Base-by-base conservation (phyloP, 371 early-diverging fungal species). In the Chytridium lagenaria region DNA sequence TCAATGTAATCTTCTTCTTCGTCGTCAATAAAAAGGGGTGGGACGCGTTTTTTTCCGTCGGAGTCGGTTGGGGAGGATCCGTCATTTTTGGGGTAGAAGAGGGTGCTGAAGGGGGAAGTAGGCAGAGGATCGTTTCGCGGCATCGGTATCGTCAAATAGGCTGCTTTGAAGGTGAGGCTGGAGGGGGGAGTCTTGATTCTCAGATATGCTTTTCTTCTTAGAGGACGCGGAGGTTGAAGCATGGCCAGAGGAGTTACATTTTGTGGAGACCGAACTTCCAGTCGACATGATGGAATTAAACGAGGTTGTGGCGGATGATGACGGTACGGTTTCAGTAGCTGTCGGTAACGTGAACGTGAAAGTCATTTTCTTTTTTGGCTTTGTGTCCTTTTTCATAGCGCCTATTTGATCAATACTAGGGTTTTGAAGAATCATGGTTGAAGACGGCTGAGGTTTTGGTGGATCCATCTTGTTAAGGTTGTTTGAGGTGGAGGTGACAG, bases 1-100 rank as follows among this genome's bases (percentile, higher is more conserved):
- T 72, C 72, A 3, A 37, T 23, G 23, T 63, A 63, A 22, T 39
- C 64, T 34, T 63, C 64, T 3, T 34, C 39, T 10, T 57, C 59
- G 31, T 23, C 31, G 7, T 15, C 59, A 15, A 23, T 57, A 15
- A 7, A 7, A 28, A 44, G 19, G 44, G 44, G 44, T 12, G 7
- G 44, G 44, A 44, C 19, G 44, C 12, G 44, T 44, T 44, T 7
- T 19, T 19, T 44, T 7, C 7, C 12, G 19, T 44, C 44, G 44
- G 44, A 52, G n/a, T n/a, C 55, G n/a, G 55, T 10, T 52, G 55
- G 23, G 7, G 12, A 15, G n/a, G 23, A 26, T 52, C 5, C 19
- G 7, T 7, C 12, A 44, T 44, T 44, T 7, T 44, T 44, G 44
- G 44, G 44, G 19, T 44, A 12, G 44, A 19, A 44, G 19, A 44